Conservation (phyloP, 75 land plant genomes). For the Selaginella moellendorffii region DNA sequence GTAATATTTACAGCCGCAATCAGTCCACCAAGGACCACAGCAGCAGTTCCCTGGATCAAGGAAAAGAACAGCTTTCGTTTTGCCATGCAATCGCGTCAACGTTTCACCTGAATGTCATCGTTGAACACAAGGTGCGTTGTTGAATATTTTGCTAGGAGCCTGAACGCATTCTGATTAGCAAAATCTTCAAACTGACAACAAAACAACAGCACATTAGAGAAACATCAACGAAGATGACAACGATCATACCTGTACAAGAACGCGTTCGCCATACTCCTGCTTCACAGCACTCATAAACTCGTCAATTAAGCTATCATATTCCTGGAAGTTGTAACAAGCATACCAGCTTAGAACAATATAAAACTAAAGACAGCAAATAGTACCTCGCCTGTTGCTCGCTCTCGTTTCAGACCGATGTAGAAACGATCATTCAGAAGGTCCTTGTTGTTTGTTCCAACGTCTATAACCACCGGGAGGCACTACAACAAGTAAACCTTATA, state of each 20-base stretch:
- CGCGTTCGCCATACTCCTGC: constrained; percentile 22
- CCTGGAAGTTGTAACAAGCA: constrained; percentile 13
- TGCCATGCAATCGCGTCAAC: background rate
- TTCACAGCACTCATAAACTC: constrained; percentile 35
- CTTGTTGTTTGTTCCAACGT: constrained; percentile 93
- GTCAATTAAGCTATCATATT: constrained; percentile 30
- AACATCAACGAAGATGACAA: background rate
- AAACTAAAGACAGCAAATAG: too few relatives aligned
- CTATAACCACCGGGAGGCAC: constrained; percentile 78
- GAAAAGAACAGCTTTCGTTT: too few relatives aligned
- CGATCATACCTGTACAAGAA: constrained; percentile 24
- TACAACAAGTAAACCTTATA: constrained; percentile 10
- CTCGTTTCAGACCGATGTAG: constrained; percentile 22
- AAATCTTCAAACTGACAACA: constrained; percentile 30
- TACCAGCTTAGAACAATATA: too few relatives aligned
- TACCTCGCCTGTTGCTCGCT: constrained; percentile 26
- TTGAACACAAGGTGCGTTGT: constrained; percentile 31
- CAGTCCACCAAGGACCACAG: constrained; percentile 21
- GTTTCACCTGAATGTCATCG: constrained; percentile 29
- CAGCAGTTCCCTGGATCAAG: constrained; percentile 20
- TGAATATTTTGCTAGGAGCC: constrained; percentile 19
- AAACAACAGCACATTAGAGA: background rate
- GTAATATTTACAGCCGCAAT: background rate
- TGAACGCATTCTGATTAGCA: constrained; percentile 30
- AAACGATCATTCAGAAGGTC: constrained; percentile 53